A percentile compares a stretch with the other conserved stretches of the same genome.
Evolutionary conservation across 106 monocot species (phyloP).

Genomic region (Phalaenopsis equestris): DNA sequence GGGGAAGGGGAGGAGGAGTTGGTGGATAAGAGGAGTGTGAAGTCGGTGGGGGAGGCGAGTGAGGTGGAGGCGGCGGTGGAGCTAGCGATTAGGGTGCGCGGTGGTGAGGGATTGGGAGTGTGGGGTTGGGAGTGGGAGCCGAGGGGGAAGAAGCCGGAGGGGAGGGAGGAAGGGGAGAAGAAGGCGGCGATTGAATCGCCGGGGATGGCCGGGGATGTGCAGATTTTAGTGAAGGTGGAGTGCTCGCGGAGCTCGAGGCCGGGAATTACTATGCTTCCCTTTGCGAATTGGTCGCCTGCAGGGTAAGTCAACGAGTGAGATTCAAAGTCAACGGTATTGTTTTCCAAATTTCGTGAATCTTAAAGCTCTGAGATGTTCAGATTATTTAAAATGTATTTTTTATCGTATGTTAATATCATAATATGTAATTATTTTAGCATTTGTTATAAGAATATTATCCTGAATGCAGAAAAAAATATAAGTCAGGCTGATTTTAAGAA

Average conservation of each 20-base stretch:
- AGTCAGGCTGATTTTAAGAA: too few relatives aligned
- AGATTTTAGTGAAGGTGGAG: conserved; percentile 56
- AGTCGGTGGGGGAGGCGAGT: conserved; percentile 54
- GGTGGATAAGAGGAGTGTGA: conserved; percentile 28
- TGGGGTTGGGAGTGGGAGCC: conserved; percentile 65
- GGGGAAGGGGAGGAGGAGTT: conserved; percentile 17
- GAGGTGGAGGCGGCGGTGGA: conserved; percentile 19
- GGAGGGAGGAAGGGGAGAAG: conserved; percentile 54
- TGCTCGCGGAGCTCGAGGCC: conserved; percentile 55
- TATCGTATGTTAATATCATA: too few relatives aligned
- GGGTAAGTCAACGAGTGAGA: too few relatives aligned
- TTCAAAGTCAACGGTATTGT: too few relatives aligned
- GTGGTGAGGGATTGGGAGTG: conserved; percentile 30
- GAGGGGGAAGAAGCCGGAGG: conserved; percentile 48
- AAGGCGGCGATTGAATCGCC: conserved; percentile 34
- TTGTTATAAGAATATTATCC: too few relatives aligned
- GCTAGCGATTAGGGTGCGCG: conserved; percentile 44
- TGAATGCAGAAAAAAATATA: too few relatives aligned
- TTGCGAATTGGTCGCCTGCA: conserved; percentile 55
- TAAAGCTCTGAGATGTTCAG: too few relatives aligned
- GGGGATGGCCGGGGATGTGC: background rate
- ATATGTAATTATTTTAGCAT: too few relatives aligned
- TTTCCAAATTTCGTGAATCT: too few relatives aligned
- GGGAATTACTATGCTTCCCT: conserved; percentile 50
- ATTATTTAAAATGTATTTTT: too few relatives aligned